Evolutionary conservation across 208 protist species (phyloP).

Genomic region (Blastocrithidia nonstop): DNA sequence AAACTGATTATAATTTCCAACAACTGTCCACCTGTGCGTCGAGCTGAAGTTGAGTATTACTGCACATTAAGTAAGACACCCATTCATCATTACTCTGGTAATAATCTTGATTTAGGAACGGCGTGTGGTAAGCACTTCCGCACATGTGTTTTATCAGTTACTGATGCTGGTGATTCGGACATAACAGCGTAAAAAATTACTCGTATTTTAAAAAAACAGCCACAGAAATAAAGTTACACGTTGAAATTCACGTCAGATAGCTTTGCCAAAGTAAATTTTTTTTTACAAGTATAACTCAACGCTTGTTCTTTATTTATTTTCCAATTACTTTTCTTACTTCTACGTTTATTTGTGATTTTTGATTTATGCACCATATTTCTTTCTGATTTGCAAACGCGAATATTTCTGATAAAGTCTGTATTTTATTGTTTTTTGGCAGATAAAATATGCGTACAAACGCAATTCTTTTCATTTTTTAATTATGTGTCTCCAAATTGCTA

Average conservation of each 20-base stretch:
- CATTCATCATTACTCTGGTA: slow-evolving; percentile 98
- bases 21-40: slow-evolving; percentile 97
- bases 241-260: neutral
- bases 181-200: slow-evolving; percentile 82
- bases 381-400: no score
- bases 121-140: slow-evolving; percentile 98
- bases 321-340: neutral
- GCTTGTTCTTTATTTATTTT: neutral
- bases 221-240: neutral
- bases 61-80: slow-evolving; percentile 97
- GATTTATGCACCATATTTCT: no score
- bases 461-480: no score
- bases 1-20: slow-evolving; percentile 98
- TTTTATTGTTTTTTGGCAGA: no score
- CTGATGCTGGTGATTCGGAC: slow-evolving; percentile 94
- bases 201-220: slow-evolving; percentile 2
- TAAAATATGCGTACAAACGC: no score
- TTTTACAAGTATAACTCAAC: neutral
- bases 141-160: slow-evolving; percentile 93
- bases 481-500: no score
- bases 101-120: slow-evolving; percentile 98
- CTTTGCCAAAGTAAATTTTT: neutral
- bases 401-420: no score
- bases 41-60: slow-evolving; percentile 99
- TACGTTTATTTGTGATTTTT: no score